Base-by-base conservation (phyloP, 345 rosid species). In the Passiflora organensis region DNA sequence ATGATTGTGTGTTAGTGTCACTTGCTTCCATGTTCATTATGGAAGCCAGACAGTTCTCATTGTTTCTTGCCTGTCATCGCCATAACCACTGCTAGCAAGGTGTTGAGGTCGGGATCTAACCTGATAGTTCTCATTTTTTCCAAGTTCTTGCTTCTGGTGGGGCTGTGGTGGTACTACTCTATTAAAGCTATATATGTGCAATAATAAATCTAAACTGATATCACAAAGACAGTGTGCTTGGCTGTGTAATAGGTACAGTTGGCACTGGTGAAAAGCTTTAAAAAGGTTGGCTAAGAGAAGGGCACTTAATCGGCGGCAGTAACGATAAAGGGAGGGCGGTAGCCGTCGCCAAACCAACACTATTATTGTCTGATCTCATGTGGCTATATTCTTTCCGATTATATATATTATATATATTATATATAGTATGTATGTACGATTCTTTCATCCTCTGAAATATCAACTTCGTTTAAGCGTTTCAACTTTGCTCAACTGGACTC, bases 141-240 rank as follows among this genome's bases (percentile, higher is more conserved):
- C n/a, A n/a, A n/a, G n/a, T n/a, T n/a, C n/a, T n/a, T n/a, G n/a
- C n/a, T n/a, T n/a, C n/a, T n/a, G n/a, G n/a, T n/a, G n/a, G n/a
- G n/a, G n/a, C n/a, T n/a, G n/a, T n/a, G n/a, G n/a, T n/a, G n/a
- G n/a, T n/a, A n/a, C n/a, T n/a, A n/a, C n/a, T n/a, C n/a, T n/a
- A n/a, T n/a, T n/a, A n/a, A n/a, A n/a, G n/a, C n/a, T n/a, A n/a
- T n/a, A n/a, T n/a, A n/a, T n/a, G n/a, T 21, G 11, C 48, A 8
- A 20, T 14, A 6, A 25, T 53, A 51, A 50, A 61, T 43, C 21
- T 52, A 47, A 72, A 65, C 89, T 83, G 82, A 76, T 80, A 56
- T 61, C 65, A 66, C 74, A 72, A 45, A 59, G 70, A 76, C 83
- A 80, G 86, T 78, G 68, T 83, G 84, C 61, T 75, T 80, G 86